Conservation (phyloP, 2,329 filamentous ascomycete species). For the Neopestalotiopsis sp. region DNA sequence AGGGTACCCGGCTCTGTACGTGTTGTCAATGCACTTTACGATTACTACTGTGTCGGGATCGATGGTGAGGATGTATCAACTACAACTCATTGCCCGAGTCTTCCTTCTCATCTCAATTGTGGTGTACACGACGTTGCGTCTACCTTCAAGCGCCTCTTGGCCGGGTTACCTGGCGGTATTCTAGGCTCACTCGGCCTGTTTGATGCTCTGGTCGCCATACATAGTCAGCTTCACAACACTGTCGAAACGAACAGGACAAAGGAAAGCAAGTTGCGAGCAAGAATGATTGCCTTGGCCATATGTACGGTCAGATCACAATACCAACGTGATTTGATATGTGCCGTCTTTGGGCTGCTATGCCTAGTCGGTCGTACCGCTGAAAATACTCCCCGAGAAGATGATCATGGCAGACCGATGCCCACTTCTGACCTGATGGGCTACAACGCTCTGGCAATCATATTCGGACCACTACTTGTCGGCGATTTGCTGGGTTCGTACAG, state of each 20-base stretch:
- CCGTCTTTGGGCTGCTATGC: slow-evolving; percentile 69
- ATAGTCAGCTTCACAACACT: slow-evolving; percentile 58
- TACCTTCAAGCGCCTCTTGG: slow-evolving; percentile 70
- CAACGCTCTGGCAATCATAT: slow-evolving; percentile 65
- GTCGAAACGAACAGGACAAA: slow-evolving; percentile 59
- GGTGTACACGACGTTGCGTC: slow-evolving; percentile 71
- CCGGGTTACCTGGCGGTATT: slow-evolving; percentile 68
- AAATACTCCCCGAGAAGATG: slow-evolving; percentile 56
- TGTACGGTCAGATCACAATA: slow-evolving; percentile 64
- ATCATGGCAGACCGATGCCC: slow-evolving; percentile 55
- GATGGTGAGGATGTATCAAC: slow-evolving; percentile 56
- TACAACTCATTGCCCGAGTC: slow-evolving; percentile 63
- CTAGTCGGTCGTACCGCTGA: slow-evolving; percentile 66
- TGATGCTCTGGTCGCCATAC: slow-evolving; percentile 66
- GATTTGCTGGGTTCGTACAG: slow-evolving; percentile 60
- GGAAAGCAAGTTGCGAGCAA: slow-evolving; percentile 62
- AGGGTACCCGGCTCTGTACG: slow-evolving; percentile 65
- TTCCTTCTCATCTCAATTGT: slow-evolving; percentile 65
- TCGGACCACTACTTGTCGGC: slow-evolving; percentile 68
- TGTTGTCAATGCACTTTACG: slow-evolving; percentile 63
- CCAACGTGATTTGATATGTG: slow-evolving; percentile 68
- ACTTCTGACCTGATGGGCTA: slow-evolving; percentile 70
- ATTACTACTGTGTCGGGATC: slow-evolving; percentile 64
- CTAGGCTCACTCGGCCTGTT: slow-evolving; percentile 67
- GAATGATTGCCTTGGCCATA: slow-evolving; percentile 70